A percentile compares a stretch with the other conserved stretches of the same genome.
phyloP scores from a whole-genome alignment of 306 rosid genomes.

The Vachellia collinsii region DNA sequence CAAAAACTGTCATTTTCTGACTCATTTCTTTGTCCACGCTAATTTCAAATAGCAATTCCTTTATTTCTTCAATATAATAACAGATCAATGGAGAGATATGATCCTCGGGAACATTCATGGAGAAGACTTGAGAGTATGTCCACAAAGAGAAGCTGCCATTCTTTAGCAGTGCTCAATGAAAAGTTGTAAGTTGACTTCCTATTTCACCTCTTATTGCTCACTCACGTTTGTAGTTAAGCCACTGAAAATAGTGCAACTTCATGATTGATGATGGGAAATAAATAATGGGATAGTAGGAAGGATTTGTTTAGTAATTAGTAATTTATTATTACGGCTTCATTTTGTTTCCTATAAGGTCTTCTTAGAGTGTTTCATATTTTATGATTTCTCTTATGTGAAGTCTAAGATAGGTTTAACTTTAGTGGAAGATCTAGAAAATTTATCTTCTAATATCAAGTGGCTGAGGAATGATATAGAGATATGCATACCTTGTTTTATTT shows the following conservation, averaged over 20 bases:
- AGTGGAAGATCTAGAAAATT: neutral
- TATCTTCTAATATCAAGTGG: neutral
- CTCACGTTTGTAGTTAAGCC: neutral
- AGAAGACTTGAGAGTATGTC: neutral
- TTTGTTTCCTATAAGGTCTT: neutral
- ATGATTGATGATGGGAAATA: neutral
- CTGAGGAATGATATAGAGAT: neutral
- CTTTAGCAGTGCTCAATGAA: neutral
- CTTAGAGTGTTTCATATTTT: neutral
- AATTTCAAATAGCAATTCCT: neutral
- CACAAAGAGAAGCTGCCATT: neutral
- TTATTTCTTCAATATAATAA: neutral
- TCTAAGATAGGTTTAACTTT: too few relatives aligned
- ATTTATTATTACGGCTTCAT: neutral
- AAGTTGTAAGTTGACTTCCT: neutral
- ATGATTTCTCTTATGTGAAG: neutral
- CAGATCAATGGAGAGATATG: conserved; percentile 10
- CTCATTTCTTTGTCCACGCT: neutral
- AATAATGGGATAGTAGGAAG: neutral
- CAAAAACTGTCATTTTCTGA: neutral
- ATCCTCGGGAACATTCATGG: neutral
- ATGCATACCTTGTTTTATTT: neutral
- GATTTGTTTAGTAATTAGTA: neutral
- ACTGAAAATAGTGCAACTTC: neutral
- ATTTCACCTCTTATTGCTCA: neutral